Conservation (phyloP, 140 eudicot species). For the Senecio squalidus region DNA sequence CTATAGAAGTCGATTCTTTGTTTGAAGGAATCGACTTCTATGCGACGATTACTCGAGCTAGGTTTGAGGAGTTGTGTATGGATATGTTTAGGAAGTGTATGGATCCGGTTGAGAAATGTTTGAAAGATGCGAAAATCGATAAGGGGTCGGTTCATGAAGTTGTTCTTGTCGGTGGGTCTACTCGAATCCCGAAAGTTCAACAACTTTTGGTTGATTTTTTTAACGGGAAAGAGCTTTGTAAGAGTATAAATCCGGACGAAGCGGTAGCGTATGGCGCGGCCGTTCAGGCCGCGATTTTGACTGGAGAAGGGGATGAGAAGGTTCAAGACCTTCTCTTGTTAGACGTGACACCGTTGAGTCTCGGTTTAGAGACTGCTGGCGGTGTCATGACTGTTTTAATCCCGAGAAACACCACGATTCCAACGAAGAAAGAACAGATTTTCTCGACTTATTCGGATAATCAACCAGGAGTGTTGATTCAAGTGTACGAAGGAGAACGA, state of each 20-base stretch:
- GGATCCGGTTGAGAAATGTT: too few species aligned
- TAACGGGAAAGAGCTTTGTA: too few species aligned
- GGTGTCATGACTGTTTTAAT: constrained; percentile 77
- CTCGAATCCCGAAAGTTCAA: constrained; percentile 52
- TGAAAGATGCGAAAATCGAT: too few species aligned
- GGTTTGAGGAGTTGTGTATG: constrained; percentile 52
- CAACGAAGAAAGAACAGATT: constrained; percentile 55
- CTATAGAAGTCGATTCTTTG: too few species aligned
- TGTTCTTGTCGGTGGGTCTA: too few species aligned
- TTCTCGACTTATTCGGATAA: too few species aligned
- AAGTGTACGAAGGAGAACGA: constrained; percentile 58
- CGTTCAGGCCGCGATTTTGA: too few species aligned
- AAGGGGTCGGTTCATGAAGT: constrained; percentile 48
- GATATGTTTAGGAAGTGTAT: constrained; percentile 53
- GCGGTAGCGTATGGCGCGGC: constrained; percentile 63
- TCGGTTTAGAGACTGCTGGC: too few species aligned
- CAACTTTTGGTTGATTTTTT: constrained; percentile 43
- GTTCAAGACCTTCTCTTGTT: constrained; percentile 52
- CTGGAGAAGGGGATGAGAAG: constrained; percentile 55
- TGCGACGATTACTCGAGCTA: constrained; percentile 45
- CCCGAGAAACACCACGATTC: constrained; percentile 57
- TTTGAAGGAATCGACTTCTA: too few species aligned
- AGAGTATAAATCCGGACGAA: too few species aligned
- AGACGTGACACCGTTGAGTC: constrained; percentile 53
- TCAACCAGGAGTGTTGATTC: too few species aligned